These are phyloP conservation scores for Botrytis deweyae DNA, from an alignment of 2,329 filamentous ascomycete genomes.

Conservation along the genomic window DNA sequence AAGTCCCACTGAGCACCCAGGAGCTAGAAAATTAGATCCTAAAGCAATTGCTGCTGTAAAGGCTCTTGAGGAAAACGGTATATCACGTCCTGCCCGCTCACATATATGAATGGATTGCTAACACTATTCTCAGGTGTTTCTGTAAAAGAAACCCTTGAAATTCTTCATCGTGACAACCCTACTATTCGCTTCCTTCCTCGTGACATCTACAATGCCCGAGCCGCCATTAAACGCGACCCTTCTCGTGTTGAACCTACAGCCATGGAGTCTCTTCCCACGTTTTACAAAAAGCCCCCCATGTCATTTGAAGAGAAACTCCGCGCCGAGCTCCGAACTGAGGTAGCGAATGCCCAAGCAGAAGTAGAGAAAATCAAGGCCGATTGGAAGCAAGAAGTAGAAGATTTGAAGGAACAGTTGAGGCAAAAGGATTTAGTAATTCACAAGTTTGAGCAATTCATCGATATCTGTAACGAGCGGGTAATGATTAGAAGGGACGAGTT, in stretches of 20 bases:
- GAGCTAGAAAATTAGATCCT: constrained; percentile 63
- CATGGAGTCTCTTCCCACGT: constrained; percentile 58
- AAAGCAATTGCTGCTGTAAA: constrained; percentile 68
- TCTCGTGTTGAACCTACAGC: constrained; percentile 60
- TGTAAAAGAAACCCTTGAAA: constrained; percentile 65
- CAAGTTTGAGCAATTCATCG: constrained; percentile 68
- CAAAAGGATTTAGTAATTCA: constrained; percentile 63
- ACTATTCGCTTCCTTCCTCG: constrained; percentile 62
- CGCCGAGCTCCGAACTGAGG: constrained; percentile 59
- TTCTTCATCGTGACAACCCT: constrained; percentile 62
- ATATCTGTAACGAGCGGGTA: constrained; percentile 66
- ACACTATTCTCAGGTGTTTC: constrained; percentile 55
- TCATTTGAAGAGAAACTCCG: constrained; percentile 64
- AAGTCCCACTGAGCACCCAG: constrained; percentile 64
- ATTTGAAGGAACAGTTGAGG: constrained; percentile 57
- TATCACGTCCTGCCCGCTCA: constrained; percentile 32
- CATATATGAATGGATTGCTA: constrained; percentile 16
- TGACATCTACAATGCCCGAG: constrained; percentile 67
- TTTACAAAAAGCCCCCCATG: constrained; percentile 64
- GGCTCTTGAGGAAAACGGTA: constrained; percentile 64
- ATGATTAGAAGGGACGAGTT: constrained; percentile 61
- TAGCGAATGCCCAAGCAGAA: constrained; percentile 58
- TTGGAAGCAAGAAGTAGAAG: constrained; percentile 57
- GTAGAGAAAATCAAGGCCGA: constrained; percentile 56
- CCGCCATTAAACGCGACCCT: constrained; percentile 65